Percentiles rank a stretch among this genome's conserved stretches.
Conservation (phyloP, 805 yeast genomes). For the Candida golubevii region DNA sequence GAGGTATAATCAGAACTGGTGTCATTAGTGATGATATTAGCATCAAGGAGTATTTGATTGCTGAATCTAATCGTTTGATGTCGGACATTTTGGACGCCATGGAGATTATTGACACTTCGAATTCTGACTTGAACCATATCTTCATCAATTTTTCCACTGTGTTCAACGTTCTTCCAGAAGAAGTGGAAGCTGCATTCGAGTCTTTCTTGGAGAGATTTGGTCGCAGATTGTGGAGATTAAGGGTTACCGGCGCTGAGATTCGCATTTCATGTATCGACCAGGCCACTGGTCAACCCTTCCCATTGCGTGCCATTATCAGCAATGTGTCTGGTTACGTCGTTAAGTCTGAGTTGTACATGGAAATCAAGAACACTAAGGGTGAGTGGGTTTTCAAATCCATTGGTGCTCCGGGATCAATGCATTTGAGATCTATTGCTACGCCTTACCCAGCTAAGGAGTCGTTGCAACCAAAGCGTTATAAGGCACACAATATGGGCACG, state of each 20-base stretch:
- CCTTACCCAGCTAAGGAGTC: slow-evolving; percentile 98
- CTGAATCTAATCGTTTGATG: slow-evolving; percentile 96
- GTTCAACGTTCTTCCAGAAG: slow-evolving; percentile 89
- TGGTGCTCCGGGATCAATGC: slow-evolving; percentile 96
- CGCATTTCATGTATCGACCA: slow-evolving; percentile 94
- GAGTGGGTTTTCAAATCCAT: slow-evolving; percentile 97
- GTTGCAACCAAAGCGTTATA: slow-evolving; percentile 96
- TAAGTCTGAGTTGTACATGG: slow-evolving; percentile 90
- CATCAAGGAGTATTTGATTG: slow-evolving; percentile 88
- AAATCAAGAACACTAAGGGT: slow-evolving; percentile 85
- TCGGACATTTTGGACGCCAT: slow-evolving; percentile 91
- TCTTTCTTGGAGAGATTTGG: slow-evolving; percentile 98
- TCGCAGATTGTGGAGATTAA: slow-evolving; percentile 90
- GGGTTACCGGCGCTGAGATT: slow-evolving; percentile 96
- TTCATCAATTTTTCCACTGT: slow-evolving; percentile 96
- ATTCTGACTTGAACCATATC: slow-evolving; percentile 94
- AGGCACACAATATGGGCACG: slow-evolving; percentile 97
- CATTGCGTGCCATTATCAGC: slow-evolving; percentile 93
- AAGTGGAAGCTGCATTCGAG: slow-evolving; percentile 96
- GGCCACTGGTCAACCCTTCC: slow-evolving; percentile 82
- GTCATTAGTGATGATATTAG: slow-evolving; percentile 89
- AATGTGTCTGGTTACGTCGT: slow-evolving; percentile 97
- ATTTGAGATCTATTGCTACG: slow-evolving; percentile 88
- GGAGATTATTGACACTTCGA: slow-evolving; percentile 89
- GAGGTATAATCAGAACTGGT: slow-evolving; percentile 97